Evolutionary conservation across 768 basidiomycete species (phyloP).

Genomic region (Auricularia heimuer): DNA sequence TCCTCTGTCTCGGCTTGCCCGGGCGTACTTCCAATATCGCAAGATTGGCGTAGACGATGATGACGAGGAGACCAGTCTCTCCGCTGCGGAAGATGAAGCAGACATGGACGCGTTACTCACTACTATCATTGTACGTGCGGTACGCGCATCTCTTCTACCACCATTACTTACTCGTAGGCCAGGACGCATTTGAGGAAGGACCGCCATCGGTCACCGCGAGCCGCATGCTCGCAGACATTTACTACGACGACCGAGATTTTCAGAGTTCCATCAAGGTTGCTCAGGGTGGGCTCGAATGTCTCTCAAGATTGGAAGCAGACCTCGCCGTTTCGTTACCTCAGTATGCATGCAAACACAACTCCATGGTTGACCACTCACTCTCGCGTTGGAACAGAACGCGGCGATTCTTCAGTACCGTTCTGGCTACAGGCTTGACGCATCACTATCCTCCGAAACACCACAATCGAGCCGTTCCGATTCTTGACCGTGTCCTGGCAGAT

Average conservation of each 20-base stretch:
- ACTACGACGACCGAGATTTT: constrained; percentile 63
- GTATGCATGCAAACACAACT: constrained; percentile 23
- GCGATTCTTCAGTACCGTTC: constrained; percentile 56
- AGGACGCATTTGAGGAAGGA: constrained; percentile 47
- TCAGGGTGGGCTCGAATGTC: constrained; percentile 55
- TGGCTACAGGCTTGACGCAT: constrained; percentile 74
- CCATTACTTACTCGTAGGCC: constrained; percentile 2
- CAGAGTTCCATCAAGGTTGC: constrained; percentile 59
- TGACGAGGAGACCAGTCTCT: constrained; percentile 12
- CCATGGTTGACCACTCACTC: too few species aligned
- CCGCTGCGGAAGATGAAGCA: constrained; percentile 22
- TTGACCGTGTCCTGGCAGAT: constrained; percentile 58
- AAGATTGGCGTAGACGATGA: constrained; percentile 38
- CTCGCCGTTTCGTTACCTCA: constrained; percentile 43
- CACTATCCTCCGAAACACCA: constrained; percentile 88
- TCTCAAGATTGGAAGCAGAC: constrained; percentile 44
- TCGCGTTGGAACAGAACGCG: constrained; percentile 21
- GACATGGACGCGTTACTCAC: constrained; percentile 48
- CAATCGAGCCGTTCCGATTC: constrained; percentile 56
- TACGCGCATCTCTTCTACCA: not conserved
- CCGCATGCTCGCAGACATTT: constrained; percentile 55
- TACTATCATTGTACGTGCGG: constrained; percentile 40
- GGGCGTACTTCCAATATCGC: constrained; percentile 59
- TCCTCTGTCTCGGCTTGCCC: constrained; percentile 45
- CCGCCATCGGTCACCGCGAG: constrained; percentile 56